Conservation (phyloP, 2,329 filamentous ascomycete genomes). For the Beauveria caledonica region DNA sequence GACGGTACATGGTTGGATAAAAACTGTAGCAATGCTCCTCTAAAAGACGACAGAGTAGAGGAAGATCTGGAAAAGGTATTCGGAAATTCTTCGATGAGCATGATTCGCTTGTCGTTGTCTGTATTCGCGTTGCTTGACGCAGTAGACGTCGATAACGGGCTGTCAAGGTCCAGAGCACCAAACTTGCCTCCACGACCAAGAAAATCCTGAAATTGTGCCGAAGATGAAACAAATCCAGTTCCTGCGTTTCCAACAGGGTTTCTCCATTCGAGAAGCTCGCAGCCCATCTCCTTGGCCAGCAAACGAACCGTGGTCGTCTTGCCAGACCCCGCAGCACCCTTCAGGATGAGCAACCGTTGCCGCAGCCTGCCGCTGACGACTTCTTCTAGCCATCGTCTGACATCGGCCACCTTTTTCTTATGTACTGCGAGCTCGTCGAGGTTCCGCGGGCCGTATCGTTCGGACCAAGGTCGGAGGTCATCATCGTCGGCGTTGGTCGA, state of each 20-base stretch:
- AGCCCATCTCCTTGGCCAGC: slow-evolving; percentile 67
- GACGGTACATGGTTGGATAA: slow-evolving; percentile 59
- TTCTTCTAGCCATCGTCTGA: slow-evolving; percentile 71
- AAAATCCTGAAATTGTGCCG: slow-evolving; percentile 87
- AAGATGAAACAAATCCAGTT: slow-evolving; percentile 58
- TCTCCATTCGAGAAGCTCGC: slow-evolving; percentile 81
- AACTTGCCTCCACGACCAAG: slow-evolving; percentile 75
- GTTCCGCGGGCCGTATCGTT: slow-evolving; percentile 67
- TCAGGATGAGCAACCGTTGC: slow-evolving; percentile 73
- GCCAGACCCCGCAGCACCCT: slow-evolving; percentile 82
- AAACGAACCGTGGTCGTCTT: slow-evolving; percentile 84
- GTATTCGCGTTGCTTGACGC: slow-evolving; percentile 15
- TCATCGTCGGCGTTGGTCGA: slow-evolving; percentile 30
- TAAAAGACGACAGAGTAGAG: slow-evolving; percentile 59
- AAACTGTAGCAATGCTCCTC: slow-evolving; percentile 66
- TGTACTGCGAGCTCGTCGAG: slow-evolving; percentile 86
- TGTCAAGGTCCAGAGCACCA: slow-evolving; percentile 52
- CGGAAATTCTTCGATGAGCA: slow-evolving; percentile 76
- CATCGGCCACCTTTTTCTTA: slow-evolving; percentile 86
- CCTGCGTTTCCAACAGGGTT: slow-evolving; percentile 61
- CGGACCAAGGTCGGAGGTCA: slow-evolving; percentile 74
- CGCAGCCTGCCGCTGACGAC: slow-evolving; percentile 57
- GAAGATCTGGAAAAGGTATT: slow-evolving; percentile 64
- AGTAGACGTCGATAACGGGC: slow-evolving; percentile 20
- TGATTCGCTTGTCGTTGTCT: slow-evolving; percentile 40